phyloP scores from a whole-genome alignment of 1,284 basidiomycete genomes.

The Ganoderma leucocontextum region DNA sequence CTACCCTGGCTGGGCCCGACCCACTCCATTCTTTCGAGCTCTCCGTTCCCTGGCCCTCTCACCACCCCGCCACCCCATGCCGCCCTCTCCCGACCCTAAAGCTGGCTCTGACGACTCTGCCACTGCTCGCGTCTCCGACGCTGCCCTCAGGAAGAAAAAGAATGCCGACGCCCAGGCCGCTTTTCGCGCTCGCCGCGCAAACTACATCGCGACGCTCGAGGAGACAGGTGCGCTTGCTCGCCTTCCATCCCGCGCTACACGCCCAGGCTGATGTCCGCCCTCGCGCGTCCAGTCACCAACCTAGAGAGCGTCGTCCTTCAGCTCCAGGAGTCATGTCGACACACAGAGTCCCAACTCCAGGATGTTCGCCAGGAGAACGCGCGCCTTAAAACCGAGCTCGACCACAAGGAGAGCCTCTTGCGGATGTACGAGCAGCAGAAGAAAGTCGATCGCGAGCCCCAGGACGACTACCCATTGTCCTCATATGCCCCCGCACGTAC shows the following conservation, averaged over 20 bases:
- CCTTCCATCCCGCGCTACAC: constrained; percentile 32
- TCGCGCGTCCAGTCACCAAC: constrained; percentile 62
- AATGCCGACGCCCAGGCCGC: constrained; percentile 83
- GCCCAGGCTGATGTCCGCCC: constrained; percentile 31
- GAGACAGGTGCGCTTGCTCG: constrained; percentile 70
- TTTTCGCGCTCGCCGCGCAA: constrained; percentile 75
- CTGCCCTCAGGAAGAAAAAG: constrained; percentile 83
- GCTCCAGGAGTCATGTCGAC: constrained; percentile 80
- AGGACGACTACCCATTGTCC: constrained; percentile 64
- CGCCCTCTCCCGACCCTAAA: constrained; percentile 45
- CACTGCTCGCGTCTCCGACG: constrained; percentile 55
- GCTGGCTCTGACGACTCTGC: constrained; percentile 48
- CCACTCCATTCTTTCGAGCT: constrained; percentile 30
- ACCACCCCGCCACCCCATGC: constrained; percentile 37
- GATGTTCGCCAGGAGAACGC: constrained; percentile 71
- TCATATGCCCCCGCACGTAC: constrained; percentile 45
- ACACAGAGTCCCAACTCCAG: constrained; percentile 62
- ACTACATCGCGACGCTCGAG: constrained; percentile 88
- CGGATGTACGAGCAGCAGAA: constrained; percentile 68
- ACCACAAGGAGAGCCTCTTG: constrained; percentile 78
- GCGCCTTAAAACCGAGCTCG: constrained; percentile 66
- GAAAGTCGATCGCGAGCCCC: constrained; percentile 57
- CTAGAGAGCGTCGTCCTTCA: constrained; percentile 82
- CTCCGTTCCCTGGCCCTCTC: constrained; percentile 3
- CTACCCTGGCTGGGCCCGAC: constrained; percentile 18